These are phyloP conservation scores for Spinellus fusiger DNA, from an alignment of 192 early-diverging fungal species.

Conservation along the genomic window DNA sequence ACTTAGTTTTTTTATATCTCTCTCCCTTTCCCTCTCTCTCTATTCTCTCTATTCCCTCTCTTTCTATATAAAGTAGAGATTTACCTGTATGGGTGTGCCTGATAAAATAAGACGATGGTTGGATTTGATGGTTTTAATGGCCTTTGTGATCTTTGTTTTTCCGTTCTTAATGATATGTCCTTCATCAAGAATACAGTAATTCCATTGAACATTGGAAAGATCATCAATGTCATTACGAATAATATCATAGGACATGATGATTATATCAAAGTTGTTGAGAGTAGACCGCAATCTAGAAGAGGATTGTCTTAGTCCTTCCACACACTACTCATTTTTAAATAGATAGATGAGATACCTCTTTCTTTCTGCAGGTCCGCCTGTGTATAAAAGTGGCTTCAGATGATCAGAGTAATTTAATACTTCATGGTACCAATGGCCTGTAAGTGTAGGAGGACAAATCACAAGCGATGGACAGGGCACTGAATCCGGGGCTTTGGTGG, in stretches of 20 bases:
- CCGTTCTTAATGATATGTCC: constrained; percentile 98
- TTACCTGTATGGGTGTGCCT: constrained; percentile 86
- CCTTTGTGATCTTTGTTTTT: constrained; percentile 88
- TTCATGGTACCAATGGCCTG: constrained; percentile 96
- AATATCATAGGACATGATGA: constrained; percentile 96
- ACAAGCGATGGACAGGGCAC: constrained; percentile 80
- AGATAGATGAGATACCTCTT: background rate
- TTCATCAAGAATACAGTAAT: constrained; percentile 97
- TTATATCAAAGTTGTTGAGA: constrained; percentile 61
- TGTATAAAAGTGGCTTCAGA: constrained; percentile 79
- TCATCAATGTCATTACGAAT: constrained; percentile 93
- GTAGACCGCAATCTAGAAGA: constrained; percentile 41
- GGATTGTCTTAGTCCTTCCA: background rate
- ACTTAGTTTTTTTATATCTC: background rate
- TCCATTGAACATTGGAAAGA: constrained; percentile 66
- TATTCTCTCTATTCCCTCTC: too few species aligned
- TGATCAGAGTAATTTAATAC: constrained; percentile 73
- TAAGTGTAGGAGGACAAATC: constrained; percentile 92
- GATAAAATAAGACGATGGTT: constrained; percentile 91
- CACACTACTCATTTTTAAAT: background rate
- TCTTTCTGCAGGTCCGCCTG: constrained; percentile 75
- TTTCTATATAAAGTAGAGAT: too few species aligned
- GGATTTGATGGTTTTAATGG: constrained; percentile 82
- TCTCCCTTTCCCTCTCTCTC: background rate
- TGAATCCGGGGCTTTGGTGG: constrained; percentile 54